These are phyloP conservation scores for Crotalaria pallida DNA, from an alignment of 306 rosid species.

Conservation along the genomic window DNA sequence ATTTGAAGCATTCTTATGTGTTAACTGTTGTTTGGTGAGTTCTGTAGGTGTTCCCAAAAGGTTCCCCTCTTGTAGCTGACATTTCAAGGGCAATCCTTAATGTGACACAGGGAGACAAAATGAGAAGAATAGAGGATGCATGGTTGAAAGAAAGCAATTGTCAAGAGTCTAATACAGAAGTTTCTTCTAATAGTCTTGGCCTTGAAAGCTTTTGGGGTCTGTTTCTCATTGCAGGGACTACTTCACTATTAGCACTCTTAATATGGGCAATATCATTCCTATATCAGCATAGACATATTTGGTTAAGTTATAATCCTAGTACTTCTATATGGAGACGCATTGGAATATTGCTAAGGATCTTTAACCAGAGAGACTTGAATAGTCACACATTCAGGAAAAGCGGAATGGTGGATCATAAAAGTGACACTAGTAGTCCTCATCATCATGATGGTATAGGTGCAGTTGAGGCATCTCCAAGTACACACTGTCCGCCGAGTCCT, in stretches of 20 bases:
- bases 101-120: conserved; percentile 46
- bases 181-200: conserved; percentile 38
- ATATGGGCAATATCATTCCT: conserved; percentile 24
- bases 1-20: too few relatives aligned
- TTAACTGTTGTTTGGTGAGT: neutral
- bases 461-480: conserved; percentile 24
- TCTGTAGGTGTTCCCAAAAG: conserved; percentile 29
- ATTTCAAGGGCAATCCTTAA: conserved; percentile 51
- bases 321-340: conserved; percentile 28
- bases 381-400: conserved; percentile 39
- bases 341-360: conserved; percentile 9
- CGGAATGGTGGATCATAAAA: neutral
- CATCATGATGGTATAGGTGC: neutral
- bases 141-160: conserved; percentile 36
- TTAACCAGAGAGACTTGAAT: conserved; percentile 31
- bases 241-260: conserved; percentile 30
- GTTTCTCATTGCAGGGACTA: conserved; percentile 37
- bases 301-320: neutral
- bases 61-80: conserved; percentile 45
- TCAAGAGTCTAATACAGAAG: conserved; percentile 6
- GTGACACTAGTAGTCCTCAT: neutral
- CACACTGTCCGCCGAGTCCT: conserved; percentile 35
- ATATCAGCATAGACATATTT: conserved; percentile 19
- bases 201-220: conserved; percentile 57
- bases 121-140: conserved; percentile 35